Conservation (phyloP, 768 basidiomycete species). For the Dacryopinax primogenitus region DNA sequence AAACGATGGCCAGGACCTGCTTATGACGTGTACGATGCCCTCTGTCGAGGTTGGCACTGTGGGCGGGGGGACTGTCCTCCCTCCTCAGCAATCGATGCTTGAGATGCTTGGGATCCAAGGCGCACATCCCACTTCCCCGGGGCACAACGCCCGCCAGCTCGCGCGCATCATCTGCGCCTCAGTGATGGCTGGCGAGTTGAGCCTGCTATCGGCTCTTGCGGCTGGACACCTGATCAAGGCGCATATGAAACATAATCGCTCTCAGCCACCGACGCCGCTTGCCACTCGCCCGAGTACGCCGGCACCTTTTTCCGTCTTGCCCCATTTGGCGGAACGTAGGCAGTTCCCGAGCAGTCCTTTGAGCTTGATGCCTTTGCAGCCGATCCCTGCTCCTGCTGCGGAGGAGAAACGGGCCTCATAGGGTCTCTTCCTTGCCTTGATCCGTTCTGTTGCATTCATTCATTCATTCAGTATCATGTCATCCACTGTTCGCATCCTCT, state of each 20-base stretch:
- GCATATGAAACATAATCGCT: conserved; percentile 85
- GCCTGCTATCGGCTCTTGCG: conserved; percentile 80
- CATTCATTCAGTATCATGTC: neutral
- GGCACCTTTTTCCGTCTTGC: conserved; percentile 19
- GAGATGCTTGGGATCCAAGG: conserved; percentile 90
- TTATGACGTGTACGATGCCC: conserved; percentile 95
- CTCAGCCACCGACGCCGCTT: conserved; percentile 64
- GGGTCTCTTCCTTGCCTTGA: neutral
- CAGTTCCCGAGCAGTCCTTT: conserved; percentile 7
- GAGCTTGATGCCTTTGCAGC: neutral
- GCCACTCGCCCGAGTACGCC: conserved; percentile 28
- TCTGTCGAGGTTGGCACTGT: conserved; percentile 97
- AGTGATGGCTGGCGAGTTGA: conserved; percentile 96
- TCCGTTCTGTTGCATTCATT: neutral
- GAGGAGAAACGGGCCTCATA: neutral
- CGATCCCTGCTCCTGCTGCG: neutral
- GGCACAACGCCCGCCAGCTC: conserved; percentile 76
- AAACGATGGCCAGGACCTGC: conserved; percentile 78
- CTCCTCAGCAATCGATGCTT: conserved; percentile 77
- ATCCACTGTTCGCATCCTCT: neutral
- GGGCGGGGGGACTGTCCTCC: conserved; percentile 88
- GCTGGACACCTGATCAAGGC: conserved; percentile 91
- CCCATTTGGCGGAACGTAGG: conserved; percentile 11
- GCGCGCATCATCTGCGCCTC: conserved; percentile 81
- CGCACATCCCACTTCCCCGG: conserved; percentile 74